Conservation (phyloP, 306 rosid genomes). For the Fragaria ananassa region DNA sequence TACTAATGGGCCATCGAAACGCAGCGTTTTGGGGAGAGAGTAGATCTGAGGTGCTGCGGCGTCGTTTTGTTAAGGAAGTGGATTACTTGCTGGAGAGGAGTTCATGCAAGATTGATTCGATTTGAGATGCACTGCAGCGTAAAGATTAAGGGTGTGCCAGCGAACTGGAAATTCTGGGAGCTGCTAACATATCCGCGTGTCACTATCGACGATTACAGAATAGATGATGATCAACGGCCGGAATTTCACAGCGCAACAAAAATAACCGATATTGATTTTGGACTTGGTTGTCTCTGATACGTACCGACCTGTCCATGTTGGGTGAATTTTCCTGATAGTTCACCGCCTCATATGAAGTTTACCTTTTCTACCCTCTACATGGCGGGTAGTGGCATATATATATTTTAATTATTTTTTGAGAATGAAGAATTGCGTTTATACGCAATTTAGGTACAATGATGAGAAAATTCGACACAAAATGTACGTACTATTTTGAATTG, state of each 20-base stretch:
- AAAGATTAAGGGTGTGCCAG: not conserved
- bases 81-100: not conserved
- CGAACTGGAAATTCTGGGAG: not conserved
- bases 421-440: no score
- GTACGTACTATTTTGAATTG: no score
- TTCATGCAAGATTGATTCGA: not conserved
- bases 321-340: no score
- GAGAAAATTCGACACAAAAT: no score
- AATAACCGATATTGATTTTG: not conserved
- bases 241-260: not conserved
- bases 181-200: not conserved
- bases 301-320: not conserved
- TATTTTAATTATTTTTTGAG: no score
- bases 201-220: not conserved
- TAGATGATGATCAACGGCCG: not conserved
- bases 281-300: not conserved
- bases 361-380: no score
- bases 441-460: no score
- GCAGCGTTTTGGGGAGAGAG: not conserved
- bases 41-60: not conserved
- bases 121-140: not conserved
- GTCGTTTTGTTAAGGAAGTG: not conserved
- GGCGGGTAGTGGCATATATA: no score
- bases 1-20: constrained; percentile 16
- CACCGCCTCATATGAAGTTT: no score